These are phyloP conservation scores for Eutrema yunnanense DNA, from an alignment of 345 rosid genomes.

Conservation along the genomic window DNA sequence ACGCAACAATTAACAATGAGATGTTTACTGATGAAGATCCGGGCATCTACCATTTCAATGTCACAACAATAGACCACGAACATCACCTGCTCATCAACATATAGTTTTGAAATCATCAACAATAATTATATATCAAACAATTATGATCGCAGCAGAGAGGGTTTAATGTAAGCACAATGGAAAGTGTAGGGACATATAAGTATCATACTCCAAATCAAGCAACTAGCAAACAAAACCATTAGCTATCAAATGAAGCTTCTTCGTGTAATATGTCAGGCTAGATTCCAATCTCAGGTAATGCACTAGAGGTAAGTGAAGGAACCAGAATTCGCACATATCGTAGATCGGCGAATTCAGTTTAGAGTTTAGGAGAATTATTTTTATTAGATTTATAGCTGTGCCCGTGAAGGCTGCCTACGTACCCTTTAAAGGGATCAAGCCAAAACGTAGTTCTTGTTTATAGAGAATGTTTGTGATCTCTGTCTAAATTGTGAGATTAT, in stretches of 20 bases:
- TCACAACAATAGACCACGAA: neutral
- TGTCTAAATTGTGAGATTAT: too few relatives aligned
- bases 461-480: too few relatives aligned
- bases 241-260: neutral
- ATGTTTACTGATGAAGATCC: neutral
- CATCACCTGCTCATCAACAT: slow-evolving; percentile 5
- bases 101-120: neutral
- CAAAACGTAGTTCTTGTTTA: too few relatives aligned
- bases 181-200: too few relatives aligned
- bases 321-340: too few relatives aligned
- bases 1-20: neutral
- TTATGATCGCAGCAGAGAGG: neutral
- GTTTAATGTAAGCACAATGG: neutral
- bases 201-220: too few relatives aligned
- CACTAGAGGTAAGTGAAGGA: neutral
- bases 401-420: too few relatives aligned
- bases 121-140: neutral
- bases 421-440: too few relatives aligned
- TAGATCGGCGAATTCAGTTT: too few relatives aligned
- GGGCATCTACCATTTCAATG: neutral
- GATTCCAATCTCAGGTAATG: neutral
- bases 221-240: neutral
- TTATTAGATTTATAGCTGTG: too few relatives aligned
- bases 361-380: too few relatives aligned
- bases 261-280: neutral